These are phyloP conservation scores for Candida suzukii DNA, from an alignment of 805 yeast species.

Conservation along the genomic window DNA sequence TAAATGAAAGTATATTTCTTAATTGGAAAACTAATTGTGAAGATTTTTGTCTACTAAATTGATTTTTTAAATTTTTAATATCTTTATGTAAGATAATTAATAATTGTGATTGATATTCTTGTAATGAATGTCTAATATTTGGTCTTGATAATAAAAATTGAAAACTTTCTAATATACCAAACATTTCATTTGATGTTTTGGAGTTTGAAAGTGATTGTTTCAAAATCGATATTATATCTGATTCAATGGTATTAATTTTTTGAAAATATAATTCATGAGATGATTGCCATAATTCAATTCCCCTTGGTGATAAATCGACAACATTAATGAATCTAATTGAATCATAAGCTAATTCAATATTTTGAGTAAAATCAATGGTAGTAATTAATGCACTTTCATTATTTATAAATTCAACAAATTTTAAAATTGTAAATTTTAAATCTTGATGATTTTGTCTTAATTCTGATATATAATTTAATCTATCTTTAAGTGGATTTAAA, in stretches of 20 bases:
- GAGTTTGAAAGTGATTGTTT: constrained; percentile 32
- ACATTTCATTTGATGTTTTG: constrained; percentile 39
- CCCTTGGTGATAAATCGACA: constrained; percentile 30
- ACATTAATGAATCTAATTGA: constrained; percentile 30
- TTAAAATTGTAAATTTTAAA: constrained; percentile 22
- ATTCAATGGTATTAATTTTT: constrained; percentile 38
- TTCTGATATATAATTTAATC: constrained; percentile 33
- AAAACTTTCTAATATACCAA: constrained; percentile 42
- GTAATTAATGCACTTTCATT: not conserved
- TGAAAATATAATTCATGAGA: constrained; percentile 36
- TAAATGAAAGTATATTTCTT: constrained; percentile 39
- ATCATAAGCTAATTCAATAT: constrained; percentile 34
- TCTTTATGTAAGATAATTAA: constrained; percentile 43
- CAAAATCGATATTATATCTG: constrained; percentile 33
- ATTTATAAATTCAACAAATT: constrained; percentile 3
- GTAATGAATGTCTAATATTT: constrained; percentile 48
- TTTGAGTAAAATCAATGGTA: constrained; percentile 18
- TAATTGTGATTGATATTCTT: constrained; percentile 49
- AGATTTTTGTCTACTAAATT: constrained; percentile 20
- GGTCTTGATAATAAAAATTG: constrained; percentile 44
- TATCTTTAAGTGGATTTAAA: constrained; percentile 30
- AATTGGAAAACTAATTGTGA: constrained; percentile 28
- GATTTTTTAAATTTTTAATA: constrained; percentile 33
- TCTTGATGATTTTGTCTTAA: constrained; percentile 52
- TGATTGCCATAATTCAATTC: constrained; percentile 32